Conservation (phyloP, 1,284 basidiomycete genomes). For the Ceratobasidium sp. region DNA sequence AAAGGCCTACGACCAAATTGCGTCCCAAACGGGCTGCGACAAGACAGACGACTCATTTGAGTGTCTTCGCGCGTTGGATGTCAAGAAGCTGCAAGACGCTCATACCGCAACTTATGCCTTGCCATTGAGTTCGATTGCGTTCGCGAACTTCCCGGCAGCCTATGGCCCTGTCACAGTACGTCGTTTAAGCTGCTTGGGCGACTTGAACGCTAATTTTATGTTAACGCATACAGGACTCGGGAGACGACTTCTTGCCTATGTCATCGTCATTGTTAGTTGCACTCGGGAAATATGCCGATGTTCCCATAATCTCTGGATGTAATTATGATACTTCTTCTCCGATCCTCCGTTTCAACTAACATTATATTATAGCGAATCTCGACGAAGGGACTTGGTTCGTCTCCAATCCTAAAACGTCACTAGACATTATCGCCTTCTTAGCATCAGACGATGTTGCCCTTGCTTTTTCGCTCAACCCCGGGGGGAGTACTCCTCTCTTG, state of each 20-base stretch:
- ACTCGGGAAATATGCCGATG: conserved; percentile 35
- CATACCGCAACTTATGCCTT: conserved; percentile 21
- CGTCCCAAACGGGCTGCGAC: conserved; percentile 11
- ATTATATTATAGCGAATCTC: conserved; percentile 18
- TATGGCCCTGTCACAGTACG: conserved; percentile 34
- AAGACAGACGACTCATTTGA: conserved; percentile 12
- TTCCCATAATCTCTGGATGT: conserved; percentile 21
- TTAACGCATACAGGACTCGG: conserved; percentile 8
- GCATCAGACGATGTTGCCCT: background rate
- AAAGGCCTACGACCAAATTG: conserved; percentile 23
- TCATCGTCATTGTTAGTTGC: conserved; percentile 5
- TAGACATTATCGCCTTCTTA: conserved; percentile 20
- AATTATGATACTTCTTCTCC: background rate
- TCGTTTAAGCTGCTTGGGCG: background rate
- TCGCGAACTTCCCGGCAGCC: conserved; percentile 28
- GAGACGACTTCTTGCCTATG: conserved; percentile 24
- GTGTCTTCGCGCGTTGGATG: conserved; percentile 18
- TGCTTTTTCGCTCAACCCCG: background rate
- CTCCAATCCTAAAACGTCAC: background rate
- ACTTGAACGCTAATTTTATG: too few species aligned
- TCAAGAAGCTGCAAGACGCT: background rate
- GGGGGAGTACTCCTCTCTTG: background rate
- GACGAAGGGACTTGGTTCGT: conserved; percentile 33
- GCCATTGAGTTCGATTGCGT: conserved; percentile 4
- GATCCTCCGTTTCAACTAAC: too few species aligned